Percentiles rank a stretch among this genome's conserved stretches.
Conservation (phyloP, 805 yeast species). For the Hemisphaericaspora nanyangensis region DNA sequence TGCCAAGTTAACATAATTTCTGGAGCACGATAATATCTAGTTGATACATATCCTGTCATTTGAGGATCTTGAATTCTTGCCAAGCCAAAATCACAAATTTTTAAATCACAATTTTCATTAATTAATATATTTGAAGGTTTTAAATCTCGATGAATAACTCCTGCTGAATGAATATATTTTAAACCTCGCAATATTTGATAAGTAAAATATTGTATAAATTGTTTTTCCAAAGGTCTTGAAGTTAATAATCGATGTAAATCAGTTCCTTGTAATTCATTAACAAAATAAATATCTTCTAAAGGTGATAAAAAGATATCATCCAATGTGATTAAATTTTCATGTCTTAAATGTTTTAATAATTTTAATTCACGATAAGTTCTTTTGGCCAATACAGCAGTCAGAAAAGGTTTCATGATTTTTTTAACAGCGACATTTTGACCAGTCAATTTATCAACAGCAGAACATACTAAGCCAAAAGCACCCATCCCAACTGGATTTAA, state of each 20-base stretch:
- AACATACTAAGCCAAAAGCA: slow-evolving; percentile 96
- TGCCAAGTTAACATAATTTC: slow-evolving; percentile 99
- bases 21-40: slow-evolving; percentile 95
- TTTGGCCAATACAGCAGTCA: slow-evolving; percentile 91
- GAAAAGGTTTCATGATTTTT: slow-evolving; percentile 96
- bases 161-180: slow-evolving; percentile 88
- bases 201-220: slow-evolving; percentile 92
- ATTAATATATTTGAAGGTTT: slow-evolving; percentile 82
- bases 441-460: slow-evolving; percentile 89
- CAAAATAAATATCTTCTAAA: slow-evolving; percentile 91
- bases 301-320: slow-evolving; percentile 95
- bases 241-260: slow-evolving; percentile 89
- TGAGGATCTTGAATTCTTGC: slow-evolving; percentile 98
- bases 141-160: slow-evolving; percentile 85
- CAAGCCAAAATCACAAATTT: slow-evolving; percentile 90
- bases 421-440: slow-evolving; percentile 94
- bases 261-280: slow-evolving; percentile 95
- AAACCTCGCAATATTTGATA: slow-evolving; percentile 90
- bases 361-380: slow-evolving; percentile 95
- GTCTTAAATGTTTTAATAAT: slow-evolving; percentile 86
- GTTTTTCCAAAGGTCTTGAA: slow-evolving; percentile 91
- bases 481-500: slow-evolving; percentile 99
- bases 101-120: slow-evolving; percentile 86
- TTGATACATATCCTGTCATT: slow-evolving; percentile 97
- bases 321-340: slow-evolving; percentile 88